Base-by-base conservation (phyloP, 2,329 filamentous ascomycete species). In the Lithohypha guttulata region DNA sequence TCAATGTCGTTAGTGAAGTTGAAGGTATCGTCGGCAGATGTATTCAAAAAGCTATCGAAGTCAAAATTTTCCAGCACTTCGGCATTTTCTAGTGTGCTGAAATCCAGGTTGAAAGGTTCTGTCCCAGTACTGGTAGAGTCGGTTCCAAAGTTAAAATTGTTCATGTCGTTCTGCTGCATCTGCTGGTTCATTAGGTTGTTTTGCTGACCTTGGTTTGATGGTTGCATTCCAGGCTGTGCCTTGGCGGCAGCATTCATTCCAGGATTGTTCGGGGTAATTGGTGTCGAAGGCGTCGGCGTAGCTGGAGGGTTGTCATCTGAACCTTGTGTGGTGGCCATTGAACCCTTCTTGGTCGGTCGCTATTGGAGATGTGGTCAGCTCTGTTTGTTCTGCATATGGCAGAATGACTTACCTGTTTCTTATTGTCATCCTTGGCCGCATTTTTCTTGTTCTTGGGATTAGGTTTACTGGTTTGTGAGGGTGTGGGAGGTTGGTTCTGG, bases 31-130 rank as follows among this genome's bases (percentile, higher is more conserved):
- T 64, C 63, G 27, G 44, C 53, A 6, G 60, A 62, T 19, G 69
- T 73, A 51, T 78, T 75, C 37, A 80, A 62, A 62, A 79, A 80
- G 11, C 70, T 74, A 53, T 79, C 76, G 55, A 80, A 80, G 56
- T 80, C 75, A 55, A 80, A 79, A 50, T 64, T 66, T 52, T 69
- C 65, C 30, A 69, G 53, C 21, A 68, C 58, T 50, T 69, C 64
- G 23, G 58, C 56, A 42, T 61, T 63, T 42, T 67, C 64, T 43
- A 69, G 52, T 36, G 60, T 52, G 48, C 58, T 60, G 51, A 68
- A 68, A 48, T 53, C 49, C 18, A 53, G 41, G 20, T 52, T 52
- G 46, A 52, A 52, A 17, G 45, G 42, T 30, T 47, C 42, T 7
- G 42, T 42, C 9, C 39, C 36, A 5, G 34, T 41, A 29, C 41